These are phyloP conservation scores for Dalbergia cochinchinensis DNA, from an alignment of 306 rosid genomes.

Conservation along the genomic window DNA sequence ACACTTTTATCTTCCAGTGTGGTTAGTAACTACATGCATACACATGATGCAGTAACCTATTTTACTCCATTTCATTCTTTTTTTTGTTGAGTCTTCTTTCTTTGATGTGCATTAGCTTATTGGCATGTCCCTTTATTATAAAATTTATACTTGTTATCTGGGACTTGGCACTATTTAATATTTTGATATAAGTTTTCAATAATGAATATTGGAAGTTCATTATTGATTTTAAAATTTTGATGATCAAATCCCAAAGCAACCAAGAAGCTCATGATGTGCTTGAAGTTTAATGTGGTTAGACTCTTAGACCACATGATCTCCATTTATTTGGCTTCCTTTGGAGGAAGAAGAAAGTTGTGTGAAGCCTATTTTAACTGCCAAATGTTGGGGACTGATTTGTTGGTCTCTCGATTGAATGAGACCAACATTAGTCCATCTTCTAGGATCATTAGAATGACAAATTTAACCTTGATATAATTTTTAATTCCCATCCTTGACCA, in stretches of 20 bases:
- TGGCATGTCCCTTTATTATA: background rate
- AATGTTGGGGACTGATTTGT: too few relatives aligned
- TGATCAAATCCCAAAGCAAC: background rate
- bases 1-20: background rate
- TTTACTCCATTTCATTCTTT: slow-evolving; percentile 16
- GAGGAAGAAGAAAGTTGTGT: too few relatives aligned
- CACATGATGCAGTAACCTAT: background rate
- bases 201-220: background rate
- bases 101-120: slow-evolving; percentile 7
- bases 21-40: background rate
- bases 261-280: background rate
- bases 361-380: too few relatives aligned
- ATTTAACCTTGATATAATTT: too few relatives aligned
- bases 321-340: too few relatives aligned
- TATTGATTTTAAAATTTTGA: slow-evolving; percentile 1
- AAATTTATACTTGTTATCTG: background rate
- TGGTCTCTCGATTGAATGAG: too few relatives aligned
- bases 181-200: background rate
- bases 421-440: too few relatives aligned
- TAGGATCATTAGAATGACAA: too few relatives aligned
- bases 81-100: slow-evolving; percentile 3
- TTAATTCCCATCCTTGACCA: too few relatives aligned
- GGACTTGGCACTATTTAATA: background rate
- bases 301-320: too few relatives aligned
- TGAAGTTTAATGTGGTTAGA: too few relatives aligned